Conservation (phyloP, 768 basidiomycete genomes). For the Lentinula sp. region DNA sequence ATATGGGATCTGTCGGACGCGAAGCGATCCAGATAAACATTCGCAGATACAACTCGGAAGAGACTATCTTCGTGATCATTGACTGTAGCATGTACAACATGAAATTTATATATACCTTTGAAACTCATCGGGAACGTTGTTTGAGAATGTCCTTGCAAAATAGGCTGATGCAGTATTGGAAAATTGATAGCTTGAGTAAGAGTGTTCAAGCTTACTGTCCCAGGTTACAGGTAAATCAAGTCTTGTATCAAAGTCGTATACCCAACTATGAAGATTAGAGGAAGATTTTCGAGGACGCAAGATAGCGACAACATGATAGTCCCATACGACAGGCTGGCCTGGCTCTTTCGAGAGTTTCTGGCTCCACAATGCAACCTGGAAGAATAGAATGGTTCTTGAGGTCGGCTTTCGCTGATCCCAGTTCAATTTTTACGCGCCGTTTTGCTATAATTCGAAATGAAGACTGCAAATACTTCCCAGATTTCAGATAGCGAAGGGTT, state of each 20-base stretch:
- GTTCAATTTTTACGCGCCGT: slow-evolving; percentile 35
- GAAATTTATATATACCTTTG: slow-evolving; percentile 30
- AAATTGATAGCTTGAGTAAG: slow-evolving; percentile 8
- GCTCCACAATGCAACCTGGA: slow-evolving; percentile 59
- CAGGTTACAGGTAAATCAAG: slow-evolving; percentile 38
- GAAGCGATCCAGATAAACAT: slow-evolving; percentile 49
- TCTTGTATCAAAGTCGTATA: slow-evolving; percentile 64
- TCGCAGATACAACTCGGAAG: slow-evolving; percentile 56
- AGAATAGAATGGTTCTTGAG: neutral
- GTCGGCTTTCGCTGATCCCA: neutral
- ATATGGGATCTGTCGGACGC: slow-evolving; percentile 76
- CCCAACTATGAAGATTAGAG: slow-evolving; percentile 30
- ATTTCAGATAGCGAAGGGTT: slow-evolving; percentile 16
- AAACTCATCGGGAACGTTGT: slow-evolving; percentile 27
- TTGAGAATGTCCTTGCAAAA: slow-evolving; percentile 36
- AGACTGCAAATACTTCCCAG: slow-evolving; percentile 52
- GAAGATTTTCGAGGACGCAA: slow-evolving; percentile 27
- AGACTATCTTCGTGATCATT: slow-evolving; percentile 28
- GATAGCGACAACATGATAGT: slow-evolving; percentile 66
- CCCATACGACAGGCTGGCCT: slow-evolving; percentile 52
- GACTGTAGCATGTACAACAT: no score
- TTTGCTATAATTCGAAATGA: slow-evolving; percentile 59
- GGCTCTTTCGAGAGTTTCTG: slow-evolving; percentile 38
- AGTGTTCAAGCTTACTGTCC: slow-evolving; percentile 30
- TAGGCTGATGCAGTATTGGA: slow-evolving; percentile 30